phyloP scores from a whole-genome alignment of 805 yeast species.

The Cyberlindnera mississippiensis region DNA sequence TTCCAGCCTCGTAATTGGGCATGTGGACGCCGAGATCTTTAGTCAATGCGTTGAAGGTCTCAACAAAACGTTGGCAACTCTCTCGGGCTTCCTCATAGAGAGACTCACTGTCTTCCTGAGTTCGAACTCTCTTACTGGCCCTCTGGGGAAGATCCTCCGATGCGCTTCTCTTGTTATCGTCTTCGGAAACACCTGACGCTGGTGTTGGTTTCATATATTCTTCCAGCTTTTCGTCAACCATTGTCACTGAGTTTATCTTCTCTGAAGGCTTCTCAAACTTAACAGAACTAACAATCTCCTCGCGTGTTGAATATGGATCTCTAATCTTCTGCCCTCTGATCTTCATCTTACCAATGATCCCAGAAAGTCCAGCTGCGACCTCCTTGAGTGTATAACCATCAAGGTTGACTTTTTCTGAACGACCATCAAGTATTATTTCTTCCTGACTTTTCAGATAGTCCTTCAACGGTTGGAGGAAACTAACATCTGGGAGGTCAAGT shows the following conservation, averaged over 20 bases:
- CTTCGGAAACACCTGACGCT: neutral
- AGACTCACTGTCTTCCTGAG: constrained; percentile 27
- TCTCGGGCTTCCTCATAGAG: neutral
- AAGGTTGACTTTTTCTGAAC: constrained; percentile 11
- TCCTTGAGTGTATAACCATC: constrained; percentile 30
- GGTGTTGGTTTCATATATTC: neutral
- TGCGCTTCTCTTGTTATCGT: constrained; percentile 14
- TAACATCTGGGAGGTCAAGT: constrained; percentile 10
- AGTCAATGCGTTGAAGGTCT: constrained; percentile 6
- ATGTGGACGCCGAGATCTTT: constrained; percentile 2
- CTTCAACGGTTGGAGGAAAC: constrained; percentile 19
- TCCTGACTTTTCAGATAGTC: constrained; percentile 9
- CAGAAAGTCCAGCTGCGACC: constrained; percentile 25
- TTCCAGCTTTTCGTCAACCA: neutral
- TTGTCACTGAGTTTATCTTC: neutral
- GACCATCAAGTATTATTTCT: constrained; percentile 10
- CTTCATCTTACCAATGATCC: constrained; percentile 34
- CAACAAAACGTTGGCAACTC: constrained; percentile 9
- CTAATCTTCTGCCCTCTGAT: constrained; percentile 31
- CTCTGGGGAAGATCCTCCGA: constrained; percentile 31
- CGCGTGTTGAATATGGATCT: constrained; percentile 51
- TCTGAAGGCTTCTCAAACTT: constrained; percentile 8
- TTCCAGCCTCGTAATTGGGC: constrained; percentile 8
- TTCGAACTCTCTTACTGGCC: constrained; percentile 37
- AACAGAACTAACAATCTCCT: constrained; percentile 44